These are phyloP conservation scores for Vitis amurensis DNA, from an alignment of 164 flowering plant genomes.

Conservation along the genomic window DNA sequence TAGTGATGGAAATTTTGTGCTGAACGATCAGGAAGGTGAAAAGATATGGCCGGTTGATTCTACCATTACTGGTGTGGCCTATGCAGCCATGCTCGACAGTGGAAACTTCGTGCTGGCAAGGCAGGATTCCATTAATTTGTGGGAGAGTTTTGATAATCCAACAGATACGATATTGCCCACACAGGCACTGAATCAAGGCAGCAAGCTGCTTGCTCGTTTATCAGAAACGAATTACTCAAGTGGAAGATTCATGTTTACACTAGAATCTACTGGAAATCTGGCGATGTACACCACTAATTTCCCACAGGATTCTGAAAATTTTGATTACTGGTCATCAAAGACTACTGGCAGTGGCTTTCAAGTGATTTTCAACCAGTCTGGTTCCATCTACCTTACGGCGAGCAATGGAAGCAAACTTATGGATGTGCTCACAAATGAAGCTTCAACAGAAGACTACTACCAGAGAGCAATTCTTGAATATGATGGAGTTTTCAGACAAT, in stretches of 20 bases:
- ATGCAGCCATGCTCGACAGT: neutral
- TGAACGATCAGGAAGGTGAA: constrained; percentile 3
- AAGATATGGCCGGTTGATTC: neutral
- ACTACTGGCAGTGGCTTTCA: neutral
- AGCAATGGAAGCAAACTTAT: neutral
- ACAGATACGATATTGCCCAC: neutral
- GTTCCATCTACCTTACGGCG: neutral
- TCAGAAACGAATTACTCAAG: constrained; percentile 3
- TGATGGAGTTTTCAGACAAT: no score
- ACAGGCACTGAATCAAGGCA: constrained; percentile 3
- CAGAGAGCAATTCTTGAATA: no score
- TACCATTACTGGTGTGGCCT: neutral
- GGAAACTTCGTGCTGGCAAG: constrained; percentile 10
- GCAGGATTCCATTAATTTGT: neutral
- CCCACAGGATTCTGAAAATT: neutral
- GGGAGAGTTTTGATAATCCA: constrained; percentile 16
- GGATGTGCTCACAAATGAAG: neutral
- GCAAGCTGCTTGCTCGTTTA: constrained; percentile 1
- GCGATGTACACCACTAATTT: neutral
- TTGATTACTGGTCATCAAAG: neutral
- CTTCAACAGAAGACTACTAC: neutral
- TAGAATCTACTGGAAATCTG: constrained; percentile 4
- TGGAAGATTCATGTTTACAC: constrained; percentile 8
- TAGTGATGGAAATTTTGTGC: neutral
- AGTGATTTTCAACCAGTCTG: neutral